These are phyloP conservation scores for Rachicladosporium sp. DNA, from an alignment of 2,329 filamentous ascomycete genomes.

Conservation along the genomic window DNA sequence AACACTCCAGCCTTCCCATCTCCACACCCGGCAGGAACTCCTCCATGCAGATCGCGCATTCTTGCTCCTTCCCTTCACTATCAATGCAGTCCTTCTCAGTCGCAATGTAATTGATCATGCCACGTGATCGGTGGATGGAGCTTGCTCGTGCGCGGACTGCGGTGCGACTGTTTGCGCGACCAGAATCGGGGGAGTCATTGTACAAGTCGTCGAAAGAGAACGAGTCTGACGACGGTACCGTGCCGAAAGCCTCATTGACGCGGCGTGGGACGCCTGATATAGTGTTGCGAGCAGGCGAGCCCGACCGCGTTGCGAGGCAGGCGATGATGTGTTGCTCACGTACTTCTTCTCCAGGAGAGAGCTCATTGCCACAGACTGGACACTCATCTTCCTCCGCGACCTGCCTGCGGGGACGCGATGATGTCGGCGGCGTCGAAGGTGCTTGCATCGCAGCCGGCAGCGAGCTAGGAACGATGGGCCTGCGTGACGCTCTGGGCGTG, in stretches of 20 bases:
- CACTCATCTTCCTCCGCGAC: slow-evolving; percentile 63
- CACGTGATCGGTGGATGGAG: slow-evolving; percentile 22
- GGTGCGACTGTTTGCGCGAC: slow-evolving; percentile 2
- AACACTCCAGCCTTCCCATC: slow-evolving; percentile 48
- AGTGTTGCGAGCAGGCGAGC: slow-evolving; percentile 2
- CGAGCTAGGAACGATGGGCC: too few species aligned
- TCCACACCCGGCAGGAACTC: slow-evolving; percentile 49
- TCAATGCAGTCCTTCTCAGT: slow-evolving; percentile 52
- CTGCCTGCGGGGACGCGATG: slow-evolving; percentile 6
- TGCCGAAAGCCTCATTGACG: not conserved
- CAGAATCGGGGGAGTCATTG: not conserved
- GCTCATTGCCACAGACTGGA: slow-evolving; percentile 60
- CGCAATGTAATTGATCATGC: slow-evolving; percentile 42
- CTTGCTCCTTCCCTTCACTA: slow-evolving; percentile 39
- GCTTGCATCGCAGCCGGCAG: not conserved
- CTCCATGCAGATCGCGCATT: slow-evolving; percentile 54
- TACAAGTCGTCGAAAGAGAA: too few species aligned
- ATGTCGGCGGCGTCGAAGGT: not conserved
- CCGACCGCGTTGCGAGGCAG: slow-evolving; percentile 19
- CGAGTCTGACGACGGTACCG: not conserved
- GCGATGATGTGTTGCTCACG: slow-evolving; percentile 33
- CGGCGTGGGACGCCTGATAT: not conserved
- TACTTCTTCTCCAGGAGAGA: slow-evolving; percentile 42
- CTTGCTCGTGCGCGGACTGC: slow-evolving; percentile 13
- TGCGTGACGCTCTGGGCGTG: too few species aligned